Base-by-base conservation (phyloP, 2,329 filamentous ascomycete genomes). In the Tolypocladium sp. region DNA sequence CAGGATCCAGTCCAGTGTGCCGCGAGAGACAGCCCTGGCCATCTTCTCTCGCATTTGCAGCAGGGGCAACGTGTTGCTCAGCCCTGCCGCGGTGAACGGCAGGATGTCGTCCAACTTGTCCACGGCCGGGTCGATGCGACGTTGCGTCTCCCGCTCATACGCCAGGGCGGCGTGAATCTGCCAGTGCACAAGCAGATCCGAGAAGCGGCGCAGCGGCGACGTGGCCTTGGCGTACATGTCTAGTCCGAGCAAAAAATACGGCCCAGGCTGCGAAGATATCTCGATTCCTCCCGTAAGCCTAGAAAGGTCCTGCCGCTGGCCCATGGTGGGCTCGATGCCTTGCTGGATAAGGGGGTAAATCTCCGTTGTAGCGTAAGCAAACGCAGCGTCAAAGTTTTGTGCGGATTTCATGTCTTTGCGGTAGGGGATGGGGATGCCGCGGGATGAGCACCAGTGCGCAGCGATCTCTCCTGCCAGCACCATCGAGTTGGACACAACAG, bases 121-220 rank as follows among this genome's bases (percentile, higher is more conserved):
- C 22, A 61, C 56, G 8, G 61, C 42, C 9, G 66, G 57, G 33
- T 70, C 64, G 41, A 74, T 62, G 17, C 57, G 60, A 22, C 67
- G 63, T 49, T 66, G 59, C 30, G 61, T 62, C 42, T 73, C 65
- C 10, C 77, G 74, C 64, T 81, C 78, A 60, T 77, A 70, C 17
- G 74, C 72, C 38, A 89, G 72, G 12, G 82, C 79, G 2, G 80
- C 81, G 66, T 87, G 80, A 62, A 89, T 82, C 69, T 89, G 85
- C 83, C 84, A 88, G 71, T 88, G 85, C 2, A 82, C 78, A 38
- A 89, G 68, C 54, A 89, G 72, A 69, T 89, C 86, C 6, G 76
- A 72, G 70, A 81, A 88, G 51, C 86, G 81, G 40, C 86, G 83
- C n/a, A 89, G 76, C 22, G 86, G 86, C 56, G 82, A 86, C 9